Base-by-base conservation (phyloP, 1,139 yeast genomes). In the Pichia sp. region DNA sequence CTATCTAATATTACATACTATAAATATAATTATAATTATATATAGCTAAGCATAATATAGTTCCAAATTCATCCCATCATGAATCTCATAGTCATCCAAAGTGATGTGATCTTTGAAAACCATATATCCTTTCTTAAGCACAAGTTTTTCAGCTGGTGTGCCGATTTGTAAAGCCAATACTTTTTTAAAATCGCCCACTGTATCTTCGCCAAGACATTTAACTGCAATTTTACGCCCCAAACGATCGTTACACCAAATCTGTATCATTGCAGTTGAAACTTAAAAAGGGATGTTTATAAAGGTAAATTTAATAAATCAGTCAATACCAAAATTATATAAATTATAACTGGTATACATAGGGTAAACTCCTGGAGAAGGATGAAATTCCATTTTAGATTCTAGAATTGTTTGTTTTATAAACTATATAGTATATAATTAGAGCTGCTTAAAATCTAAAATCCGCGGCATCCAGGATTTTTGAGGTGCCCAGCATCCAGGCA, bases 161-260 rank as follows among this genome's bases (percentile, higher is more conserved):
- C 96, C 96, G 22, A 87, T 76, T 60, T 90, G 97, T 22, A 87
- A 70, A 0, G 92, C 82, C 20, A 94, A 66, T 10, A 92, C 76
- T 61, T 83, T 81, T 67, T 92, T 92, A 63, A 92, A 81, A 57
- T 94, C 98, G 4, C 94, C 97, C n/a, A 92, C 73, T 0, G 92
- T 76, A 61, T 92, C 98, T 9, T 81, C 81, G 3, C 82, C 83
- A 22, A 90, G 71, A 59, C 96, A 87, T 54, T 87, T 90, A 42
- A 90, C 97, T 44, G 76, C 73, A 37, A 89, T 83, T 59, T 87
- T 87, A 66, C 87, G 87, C 1, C 98, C 98, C 20, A 92, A 71
- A 53, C 96, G 74, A 49, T 74, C 80, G 51, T 73, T 73, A 30
- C 76, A 76, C 10, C 64, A 53, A 16, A 74, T 74, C 54, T 74